phyloP scores from a whole-genome alignment of 495 filamentous ascomycete genomes.

The Penicillium coffeae region DNA sequence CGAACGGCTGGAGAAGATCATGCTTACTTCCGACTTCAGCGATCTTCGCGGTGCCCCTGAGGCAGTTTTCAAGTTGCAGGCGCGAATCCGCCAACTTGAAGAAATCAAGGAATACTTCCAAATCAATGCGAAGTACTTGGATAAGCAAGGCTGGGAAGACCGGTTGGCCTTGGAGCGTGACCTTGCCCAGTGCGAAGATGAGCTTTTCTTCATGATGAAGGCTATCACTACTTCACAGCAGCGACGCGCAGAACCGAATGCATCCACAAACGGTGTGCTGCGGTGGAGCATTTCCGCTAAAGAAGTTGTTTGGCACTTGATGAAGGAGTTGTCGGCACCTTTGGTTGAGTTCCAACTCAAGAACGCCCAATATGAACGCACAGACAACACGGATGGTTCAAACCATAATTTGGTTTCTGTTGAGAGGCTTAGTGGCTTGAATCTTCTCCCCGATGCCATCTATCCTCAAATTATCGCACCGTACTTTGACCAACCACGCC shows the following conservation, averaged over 20 bases:
- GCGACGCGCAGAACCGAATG: slow-evolving; percentile 64
- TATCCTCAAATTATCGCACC: slow-evolving; percentile 95
- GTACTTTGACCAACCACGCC: slow-evolving; percentile 64
- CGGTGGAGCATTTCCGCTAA: slow-evolving; percentile 86
- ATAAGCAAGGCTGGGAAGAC: slow-evolving; percentile 88
- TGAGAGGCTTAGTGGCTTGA: slow-evolving; percentile 76
- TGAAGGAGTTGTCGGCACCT: slow-evolving; percentile 77
- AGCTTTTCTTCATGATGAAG: slow-evolving; percentile 99
- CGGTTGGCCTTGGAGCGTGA: slow-evolving; percentile 82
- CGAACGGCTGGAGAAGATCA: slow-evolving; percentile 94
- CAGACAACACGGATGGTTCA: slow-evolving; percentile 93
- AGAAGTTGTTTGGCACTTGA: slow-evolving; percentile 96
- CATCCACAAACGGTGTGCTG: slow-evolving; percentile 69
- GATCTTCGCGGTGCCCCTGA: slow-evolving; percentile 90
- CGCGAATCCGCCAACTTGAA: slow-evolving; percentile 87
- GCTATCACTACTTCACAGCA: slow-evolving; percentile 91
- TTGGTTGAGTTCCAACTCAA: slow-evolving; percentile 91
- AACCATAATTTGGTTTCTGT: slow-evolving; percentile 90
- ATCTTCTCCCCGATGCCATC: slow-evolving; percentile 81
- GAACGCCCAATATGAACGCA: slow-evolving; percentile 86
- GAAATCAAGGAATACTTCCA: slow-evolving; percentile 97
- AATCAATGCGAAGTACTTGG: slow-evolving; percentile 81
- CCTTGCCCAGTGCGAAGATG: slow-evolving; percentile 84
- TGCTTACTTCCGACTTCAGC: slow-evolving; percentile 99
- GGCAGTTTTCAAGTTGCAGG: slow-evolving; percentile 87